phyloP scores from a whole-genome alignment of 2,329 filamentous ascomycete genomes.

The Leptosphaerulina australis region DNA sequence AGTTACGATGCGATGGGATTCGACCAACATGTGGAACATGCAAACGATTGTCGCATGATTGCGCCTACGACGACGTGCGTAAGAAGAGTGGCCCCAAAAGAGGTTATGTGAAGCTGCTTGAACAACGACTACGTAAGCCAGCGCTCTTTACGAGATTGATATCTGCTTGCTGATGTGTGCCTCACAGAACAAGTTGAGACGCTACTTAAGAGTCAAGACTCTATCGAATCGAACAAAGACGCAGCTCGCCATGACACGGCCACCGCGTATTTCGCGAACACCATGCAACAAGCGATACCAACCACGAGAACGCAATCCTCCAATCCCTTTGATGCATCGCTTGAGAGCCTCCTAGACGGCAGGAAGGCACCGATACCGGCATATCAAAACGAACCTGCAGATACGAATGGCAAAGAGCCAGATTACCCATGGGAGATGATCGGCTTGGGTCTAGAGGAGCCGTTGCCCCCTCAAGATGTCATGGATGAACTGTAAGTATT shows the following conservation, averaged over 20 bases:
- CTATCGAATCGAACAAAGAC: constrained; percentile 44
- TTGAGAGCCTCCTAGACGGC: constrained; percentile 17
- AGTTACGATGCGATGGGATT: constrained; percentile 85
- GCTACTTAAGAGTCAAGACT: constrained; percentile 79
- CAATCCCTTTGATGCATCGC: constrained; percentile 9
- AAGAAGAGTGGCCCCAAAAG: constrained; percentile 94
- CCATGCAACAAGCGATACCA: constrained; percentile 33
- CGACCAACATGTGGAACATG: constrained; percentile 89
- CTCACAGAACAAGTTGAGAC: constrained; percentile 87
- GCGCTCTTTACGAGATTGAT: not conserved
- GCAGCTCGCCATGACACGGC: constrained; percentile 30
- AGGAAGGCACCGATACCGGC: constrained; percentile 28
- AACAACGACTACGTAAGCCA: constrained; percentile 83
- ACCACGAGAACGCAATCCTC: constrained; percentile 26
- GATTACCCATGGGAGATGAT: constrained; percentile 84
- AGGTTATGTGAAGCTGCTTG: constrained; percentile 91
- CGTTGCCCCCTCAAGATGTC: constrained; percentile 76
- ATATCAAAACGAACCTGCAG: constrained; percentile 24
- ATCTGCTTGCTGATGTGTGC: constrained; percentile 14
- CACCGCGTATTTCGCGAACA: constrained; percentile 42
- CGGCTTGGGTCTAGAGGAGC: constrained; percentile 79
- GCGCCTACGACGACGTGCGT: constrained; percentile 88
- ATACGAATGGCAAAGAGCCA: constrained; percentile 26
- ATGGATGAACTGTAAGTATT: constrained; percentile 80
- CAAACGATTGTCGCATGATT: constrained; percentile 81